Percentiles rank a stretch among this genome's conserved stretches.
Conservation (phyloP, 2,329 filamentous ascomycete species). For the Paecilomyces sp. region DNA sequence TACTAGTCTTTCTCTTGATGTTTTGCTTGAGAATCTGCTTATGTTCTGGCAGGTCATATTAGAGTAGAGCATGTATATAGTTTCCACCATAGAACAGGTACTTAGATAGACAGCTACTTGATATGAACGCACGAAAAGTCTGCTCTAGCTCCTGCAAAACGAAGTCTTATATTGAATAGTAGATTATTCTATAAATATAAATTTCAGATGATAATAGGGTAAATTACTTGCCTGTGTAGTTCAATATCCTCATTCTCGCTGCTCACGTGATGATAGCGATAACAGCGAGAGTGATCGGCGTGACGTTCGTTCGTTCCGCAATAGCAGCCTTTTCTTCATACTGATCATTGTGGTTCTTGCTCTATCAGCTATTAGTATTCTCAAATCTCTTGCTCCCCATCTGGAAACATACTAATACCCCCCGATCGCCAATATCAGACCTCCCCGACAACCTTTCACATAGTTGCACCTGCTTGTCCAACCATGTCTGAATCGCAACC, state of each 20-base stretch:
- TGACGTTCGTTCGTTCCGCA: neutral
- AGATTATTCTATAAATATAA: neutral
- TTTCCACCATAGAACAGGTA: neutral
- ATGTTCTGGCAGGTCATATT: too few species aligned
- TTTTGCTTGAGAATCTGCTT: neutral
- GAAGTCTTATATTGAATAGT: neutral
- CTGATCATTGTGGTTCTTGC: neutral
- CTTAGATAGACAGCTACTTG: too few species aligned
- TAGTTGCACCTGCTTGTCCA: too few species aligned
- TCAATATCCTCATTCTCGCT: neutral
- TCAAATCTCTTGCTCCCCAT: neutral
- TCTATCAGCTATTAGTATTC: neutral
- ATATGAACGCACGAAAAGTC: too few species aligned
- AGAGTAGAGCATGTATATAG: too few species aligned
- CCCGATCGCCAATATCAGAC: neutral
- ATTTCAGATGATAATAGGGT: neutral
- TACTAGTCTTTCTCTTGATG: neutral
- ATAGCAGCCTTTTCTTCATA: neutral
- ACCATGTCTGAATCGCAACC: slow-evolving; percentile 44
- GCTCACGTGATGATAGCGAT: slow-evolving; percentile 13
- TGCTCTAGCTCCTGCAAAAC: neutral
- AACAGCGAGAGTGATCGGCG: neutral
- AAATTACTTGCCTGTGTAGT: neutral
- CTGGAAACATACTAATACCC: neutral
- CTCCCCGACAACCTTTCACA: neutral